phyloP scores from a whole-genome alignment of 2,329 filamentous ascomycete species.

The Dothideomycetes sp. region DNA sequence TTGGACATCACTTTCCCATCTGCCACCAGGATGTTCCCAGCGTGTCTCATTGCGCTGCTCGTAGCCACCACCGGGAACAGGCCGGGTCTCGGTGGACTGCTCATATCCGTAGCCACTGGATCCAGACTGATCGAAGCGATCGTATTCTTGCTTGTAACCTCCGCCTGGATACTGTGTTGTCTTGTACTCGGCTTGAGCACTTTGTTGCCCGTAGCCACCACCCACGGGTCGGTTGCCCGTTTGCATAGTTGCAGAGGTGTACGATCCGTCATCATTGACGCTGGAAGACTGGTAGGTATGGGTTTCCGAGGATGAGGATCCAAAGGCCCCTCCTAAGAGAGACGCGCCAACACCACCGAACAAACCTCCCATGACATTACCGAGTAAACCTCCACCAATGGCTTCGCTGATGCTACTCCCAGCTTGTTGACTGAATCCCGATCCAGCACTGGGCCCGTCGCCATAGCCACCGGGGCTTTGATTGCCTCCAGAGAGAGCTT shows the following conservation, averaged over 20 bases:
- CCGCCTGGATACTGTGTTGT: slow-evolving; percentile 49
- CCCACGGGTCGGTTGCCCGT: slow-evolving; percentile 38
- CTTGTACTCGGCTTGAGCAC: slow-evolving; percentile 50
- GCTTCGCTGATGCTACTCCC: slow-evolving; percentile 47
- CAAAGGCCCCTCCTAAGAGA: slow-evolving; percentile 52
- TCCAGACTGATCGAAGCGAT: slow-evolving; percentile 44
- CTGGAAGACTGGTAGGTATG: slow-evolving; percentile 41
- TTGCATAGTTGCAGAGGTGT: slow-evolving; percentile 50
- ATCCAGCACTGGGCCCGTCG: slow-evolving; percentile 25
- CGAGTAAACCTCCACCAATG: slow-evolving; percentile 53
- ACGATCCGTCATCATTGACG: slow-evolving; percentile 49
- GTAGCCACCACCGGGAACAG: slow-evolving; percentile 43
- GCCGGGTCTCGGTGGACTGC: slow-evolving; percentile 44
- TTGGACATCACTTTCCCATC: slow-evolving; percentile 30
- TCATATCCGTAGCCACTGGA: slow-evolving; percentile 44
- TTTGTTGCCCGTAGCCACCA: slow-evolving; percentile 25
- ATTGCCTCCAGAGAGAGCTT: slow-evolving; percentile 14
- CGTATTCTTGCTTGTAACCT: slow-evolving; percentile 48
- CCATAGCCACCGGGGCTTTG: slow-evolving; percentile 18
- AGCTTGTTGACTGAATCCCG: slow-evolving; percentile 21
- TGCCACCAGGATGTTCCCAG: slow-evolving; percentile 32
- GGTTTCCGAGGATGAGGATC: slow-evolving; percentile 29
- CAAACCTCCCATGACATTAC: slow-evolving; percentile 59
- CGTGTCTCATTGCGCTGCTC: slow-evolving; percentile 47
- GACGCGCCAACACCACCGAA: slow-evolving; percentile 48